A percentile compares a stretch with the other conserved stretches of the same genome.
phyloP scores from a whole-genome alignment of 176 grass and related monocot genomes.

The Pharus latifolius region DNA sequence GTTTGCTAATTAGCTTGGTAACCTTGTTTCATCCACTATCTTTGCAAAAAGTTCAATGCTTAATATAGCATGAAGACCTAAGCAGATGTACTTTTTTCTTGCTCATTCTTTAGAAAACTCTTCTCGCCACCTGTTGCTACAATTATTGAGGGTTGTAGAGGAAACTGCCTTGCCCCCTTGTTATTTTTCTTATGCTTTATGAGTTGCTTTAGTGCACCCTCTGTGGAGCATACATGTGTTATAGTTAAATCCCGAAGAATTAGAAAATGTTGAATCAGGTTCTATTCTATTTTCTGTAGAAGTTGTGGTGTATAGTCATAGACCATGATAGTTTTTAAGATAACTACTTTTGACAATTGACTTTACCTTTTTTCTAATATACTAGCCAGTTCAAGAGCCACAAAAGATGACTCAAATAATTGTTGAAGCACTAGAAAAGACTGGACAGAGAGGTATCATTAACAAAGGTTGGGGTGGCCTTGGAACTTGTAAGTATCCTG shows the following conservation, averaged over 20 bases:
- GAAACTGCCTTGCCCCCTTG: neutral
- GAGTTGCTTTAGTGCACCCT: neutral
- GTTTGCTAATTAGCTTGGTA: too few relatives aligned
- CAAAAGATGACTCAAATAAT: constrained; percentile 85
- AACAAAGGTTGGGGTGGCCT: constrained; percentile 99
- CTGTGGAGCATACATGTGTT: neutral
- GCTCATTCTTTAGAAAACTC: neutral
- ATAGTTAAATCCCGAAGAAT: neutral
- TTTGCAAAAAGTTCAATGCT: too few relatives aligned
- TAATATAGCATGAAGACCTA: neutral
- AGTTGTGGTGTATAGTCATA: neutral
- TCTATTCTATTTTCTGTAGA: neutral
- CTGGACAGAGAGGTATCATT: constrained; percentile 90
- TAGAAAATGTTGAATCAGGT: neutral
- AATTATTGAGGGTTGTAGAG: neutral
- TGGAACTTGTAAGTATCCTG: constrained; percentile 68
- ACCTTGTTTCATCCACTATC: too few relatives aligned
- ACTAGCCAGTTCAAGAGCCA: constrained; percentile 91
- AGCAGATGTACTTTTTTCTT: neutral
- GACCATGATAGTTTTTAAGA: neutral
- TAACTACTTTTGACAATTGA: neutral
- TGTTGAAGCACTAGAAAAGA: constrained; percentile 65
- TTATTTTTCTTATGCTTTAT: neutral
- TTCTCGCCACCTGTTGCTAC: neutral
- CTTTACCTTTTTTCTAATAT: constrained; percentile 11